Percentiles rank a stretch among this genome's conserved stretches.
phyloP scores from a whole-genome alignment of 192 early-diverging fungal genomes.

The Funneliformis geosporum region DNA sequence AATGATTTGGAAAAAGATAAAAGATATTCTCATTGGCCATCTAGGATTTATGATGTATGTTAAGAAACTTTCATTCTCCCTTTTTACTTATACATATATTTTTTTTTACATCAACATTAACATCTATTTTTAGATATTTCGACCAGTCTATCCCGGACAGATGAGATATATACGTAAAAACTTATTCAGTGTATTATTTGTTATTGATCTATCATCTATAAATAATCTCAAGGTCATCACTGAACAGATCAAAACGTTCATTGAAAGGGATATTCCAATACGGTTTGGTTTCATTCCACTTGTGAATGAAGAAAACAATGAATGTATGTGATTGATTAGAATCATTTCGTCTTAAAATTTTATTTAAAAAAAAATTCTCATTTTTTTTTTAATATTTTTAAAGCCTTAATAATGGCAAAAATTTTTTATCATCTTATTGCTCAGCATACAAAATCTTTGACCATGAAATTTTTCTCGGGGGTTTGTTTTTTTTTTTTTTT shows the following conservation, averaged over 20 bases:
- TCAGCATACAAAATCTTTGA: slow-evolving; percentile 35
- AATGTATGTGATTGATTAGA: slow-evolving; percentile 39
- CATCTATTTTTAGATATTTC: slow-evolving; percentile 50
- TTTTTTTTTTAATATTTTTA: neutral
- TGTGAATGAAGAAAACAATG: slow-evolving; percentile 44
- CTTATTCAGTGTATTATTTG: slow-evolving; percentile 71
- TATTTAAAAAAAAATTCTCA: neutral
- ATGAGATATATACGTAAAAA: slow-evolving; percentile 79
- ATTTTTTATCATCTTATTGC: slow-evolving; percentile 39
- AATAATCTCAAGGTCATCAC: slow-evolving; percentile 56
- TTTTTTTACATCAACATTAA: too few species aligned
- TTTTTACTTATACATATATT: neutral
- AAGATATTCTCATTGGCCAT: slow-evolving; percentile 72
- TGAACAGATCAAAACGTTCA: slow-evolving; percentile 64
- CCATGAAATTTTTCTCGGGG: slow-evolving; percentile 41
- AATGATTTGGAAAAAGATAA: slow-evolving; percentile 90
- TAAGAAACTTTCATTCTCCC: neutral
- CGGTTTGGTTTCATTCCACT: slow-evolving; percentile 85
- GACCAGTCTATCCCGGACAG: slow-evolving; percentile 67
- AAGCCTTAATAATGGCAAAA: slow-evolving; percentile 48
- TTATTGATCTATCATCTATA: slow-evolving; percentile 67
- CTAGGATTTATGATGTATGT: slow-evolving; percentile 40
- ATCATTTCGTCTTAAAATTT: neutral
- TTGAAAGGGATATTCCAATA: slow-evolving; percentile 75
- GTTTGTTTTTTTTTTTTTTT: slow-evolving; percentile 34